These are phyloP conservation scores for Blumeriella jaapii DNA, from an alignment of 2,329 filamentous ascomycete genomes.

Conservation along the genomic window DNA sequence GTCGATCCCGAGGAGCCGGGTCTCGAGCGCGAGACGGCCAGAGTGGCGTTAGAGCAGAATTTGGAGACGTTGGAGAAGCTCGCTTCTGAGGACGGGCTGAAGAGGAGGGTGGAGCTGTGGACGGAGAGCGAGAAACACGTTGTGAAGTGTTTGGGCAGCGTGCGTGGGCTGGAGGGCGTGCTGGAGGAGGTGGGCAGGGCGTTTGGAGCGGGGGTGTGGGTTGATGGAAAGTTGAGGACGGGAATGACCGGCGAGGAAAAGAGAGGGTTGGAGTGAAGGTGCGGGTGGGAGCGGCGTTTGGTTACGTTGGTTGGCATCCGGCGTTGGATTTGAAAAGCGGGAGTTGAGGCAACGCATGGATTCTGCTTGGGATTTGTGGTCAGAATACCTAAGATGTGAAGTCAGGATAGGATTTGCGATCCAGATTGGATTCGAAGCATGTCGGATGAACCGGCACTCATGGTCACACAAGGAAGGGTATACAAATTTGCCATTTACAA, in stretches of 20 bases:
- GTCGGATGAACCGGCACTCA: too few species aligned
- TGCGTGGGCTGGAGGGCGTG: neutral
- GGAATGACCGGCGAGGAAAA: neutral
- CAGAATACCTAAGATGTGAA: too few species aligned
- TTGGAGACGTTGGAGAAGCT: neutral
- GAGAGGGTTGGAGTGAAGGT: too few species aligned
- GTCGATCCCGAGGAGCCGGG: neutral
- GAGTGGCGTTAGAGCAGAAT: neutral
- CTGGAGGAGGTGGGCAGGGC: neutral
- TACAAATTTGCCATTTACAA: slow-evolving; percentile 20
- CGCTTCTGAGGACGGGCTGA: neutral
- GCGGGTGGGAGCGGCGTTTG: neutral
- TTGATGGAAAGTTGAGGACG: slow-evolving; percentile 4
- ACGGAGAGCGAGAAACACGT: neutral
- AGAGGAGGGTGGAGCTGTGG: neutral
- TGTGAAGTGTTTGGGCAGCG: too few species aligned
- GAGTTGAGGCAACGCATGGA: too few species aligned
- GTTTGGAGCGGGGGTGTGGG: slow-evolving; percentile 8
- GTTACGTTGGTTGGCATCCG: too few species aligned
- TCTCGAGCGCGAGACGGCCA: neutral
- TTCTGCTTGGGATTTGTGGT: too few species aligned
- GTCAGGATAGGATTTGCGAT: too few species aligned
- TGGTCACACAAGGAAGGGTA: too few species aligned
- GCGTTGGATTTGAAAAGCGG: too few species aligned
- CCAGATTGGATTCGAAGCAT: too few species aligned